phyloP scores from a whole-genome alignment of 2,329 filamentous ascomycete genomes.

The Sporothrix phasma region DNA sequence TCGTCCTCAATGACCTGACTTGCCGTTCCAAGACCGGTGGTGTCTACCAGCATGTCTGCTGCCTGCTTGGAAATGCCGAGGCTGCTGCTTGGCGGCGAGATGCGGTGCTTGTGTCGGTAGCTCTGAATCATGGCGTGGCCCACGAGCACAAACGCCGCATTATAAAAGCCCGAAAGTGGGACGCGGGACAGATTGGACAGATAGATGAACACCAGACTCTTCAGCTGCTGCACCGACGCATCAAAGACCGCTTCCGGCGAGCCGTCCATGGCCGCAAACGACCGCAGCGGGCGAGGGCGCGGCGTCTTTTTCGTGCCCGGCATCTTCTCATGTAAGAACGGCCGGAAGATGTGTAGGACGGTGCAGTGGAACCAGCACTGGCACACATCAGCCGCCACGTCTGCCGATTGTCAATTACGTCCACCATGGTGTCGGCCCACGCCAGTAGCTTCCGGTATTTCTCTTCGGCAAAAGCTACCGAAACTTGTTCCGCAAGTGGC shows the following conservation, averaged over 20 bases:
- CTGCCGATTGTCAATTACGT: constrained; percentile 6
- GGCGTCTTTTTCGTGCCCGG: background rate
- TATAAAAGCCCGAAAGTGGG: constrained; percentile 21
- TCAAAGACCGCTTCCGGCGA: background rate
- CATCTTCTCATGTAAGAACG: constrained; percentile 7
- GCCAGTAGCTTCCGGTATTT: constrained; percentile 19
- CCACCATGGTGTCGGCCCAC: constrained; percentile 17
- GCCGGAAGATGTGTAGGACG: constrained; percentile 15
- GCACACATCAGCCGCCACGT: constrained; percentile 10
- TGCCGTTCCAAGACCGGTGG: background rate
- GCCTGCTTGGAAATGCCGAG: background rate
- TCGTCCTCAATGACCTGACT: background rate
- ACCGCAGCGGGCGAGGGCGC: background rate
- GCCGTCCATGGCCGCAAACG: background rate
- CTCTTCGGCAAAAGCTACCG: constrained; percentile 18
- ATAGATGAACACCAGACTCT: constrained; percentile 14
- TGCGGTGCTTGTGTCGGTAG: constrained; percentile 1
- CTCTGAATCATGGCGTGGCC: constrained; percentile 23
- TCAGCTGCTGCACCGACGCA: background rate
- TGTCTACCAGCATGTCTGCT: background rate
- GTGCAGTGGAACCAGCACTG: constrained; percentile 18
- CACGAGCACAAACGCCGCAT: constrained; percentile 24
- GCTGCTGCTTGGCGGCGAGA: background rate
- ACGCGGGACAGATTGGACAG: constrained; percentile 9
- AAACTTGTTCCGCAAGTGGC: background rate